Evolutionary conservation across 2,329 filamentous ascomycete genomes (phyloP), one percentile per base, ranked within the genome.

Genomic region (Pyrenophora teres): DNA sequence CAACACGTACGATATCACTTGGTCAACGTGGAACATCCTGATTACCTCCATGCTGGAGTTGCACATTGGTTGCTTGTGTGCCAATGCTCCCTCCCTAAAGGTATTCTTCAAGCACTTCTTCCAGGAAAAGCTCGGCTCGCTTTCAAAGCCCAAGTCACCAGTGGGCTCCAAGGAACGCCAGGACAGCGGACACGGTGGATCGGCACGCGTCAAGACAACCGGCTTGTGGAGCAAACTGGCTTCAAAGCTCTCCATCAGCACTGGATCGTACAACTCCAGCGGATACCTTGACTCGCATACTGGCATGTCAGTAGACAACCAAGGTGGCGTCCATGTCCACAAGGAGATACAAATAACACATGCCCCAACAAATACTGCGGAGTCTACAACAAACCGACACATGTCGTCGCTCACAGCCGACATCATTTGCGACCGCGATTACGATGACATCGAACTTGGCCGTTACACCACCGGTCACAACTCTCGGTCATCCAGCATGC

Each of bases 51-150:
- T 70, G 42, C 39, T 70, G 7, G 68, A 71, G 49, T 45, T 70
- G 1, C 64, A 70, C 21, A 56, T 71, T 9, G 69, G 68, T 1
- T 62, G 57, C 6, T 64, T 69, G 13, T 71, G 69, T 39, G 68
- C 68, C 8, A 70, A 70, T 8, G 63, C 64, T 1, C 69, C 69
- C 2, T 60, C 65, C 1, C 51, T 69, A 7, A 71, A 71, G 32
- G 62, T 70, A n/a, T 70, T 71, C 46, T 70, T 70, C 63, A 65
- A 59, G 30, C 59, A 65, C 37, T 64, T 64, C 56, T 62, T 71
- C 60, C 50, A 57, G 3, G 64, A 68, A 2, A 62, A 47, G 16
- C 44, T 68, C 30, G 57, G 50, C 2, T 59, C 50, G 5, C 36
- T 38, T 4, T 59, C 52, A 12, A 35, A 31, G 7, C 47, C 56